A percentile compares a stretch with the other conserved stretches of the same genome.
These are phyloP conservation scores for Bonnemaisonia californica DNA, from an alignment of 31 red algal species.

Conservation along the genomic window DNA sequence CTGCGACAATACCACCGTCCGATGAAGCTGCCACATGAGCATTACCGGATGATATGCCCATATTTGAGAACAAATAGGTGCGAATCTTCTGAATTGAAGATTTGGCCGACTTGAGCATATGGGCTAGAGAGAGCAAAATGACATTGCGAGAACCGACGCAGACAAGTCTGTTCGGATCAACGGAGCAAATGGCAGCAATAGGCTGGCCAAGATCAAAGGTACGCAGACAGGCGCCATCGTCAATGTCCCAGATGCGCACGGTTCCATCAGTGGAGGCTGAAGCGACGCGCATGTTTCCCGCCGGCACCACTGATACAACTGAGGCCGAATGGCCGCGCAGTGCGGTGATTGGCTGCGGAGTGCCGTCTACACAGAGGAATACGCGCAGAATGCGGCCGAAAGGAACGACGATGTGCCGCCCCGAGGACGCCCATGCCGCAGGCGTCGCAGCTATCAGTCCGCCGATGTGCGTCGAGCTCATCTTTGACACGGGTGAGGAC, in stretches of 20 bases:
- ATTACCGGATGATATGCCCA: not conserved
- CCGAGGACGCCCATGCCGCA: constrained; percentile 54
- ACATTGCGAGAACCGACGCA: not conserved
- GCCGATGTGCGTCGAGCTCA: constrained; percentile 21
- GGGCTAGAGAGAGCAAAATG: constrained; percentile 8
- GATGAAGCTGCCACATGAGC: constrained; percentile 11
- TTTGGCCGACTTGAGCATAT: not conserved
- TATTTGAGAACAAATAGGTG: not conserved
- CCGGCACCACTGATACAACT: constrained; percentile 22
- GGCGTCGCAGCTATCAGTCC: constrained; percentile 47
- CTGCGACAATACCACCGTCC: constrained; percentile 23
- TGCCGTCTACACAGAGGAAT: constrained; percentile 21
- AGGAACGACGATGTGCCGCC: constrained; percentile 41
- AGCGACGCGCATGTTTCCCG: constrained; percentile 45
- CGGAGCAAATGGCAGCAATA: constrained; percentile 12
- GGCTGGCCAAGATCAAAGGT: constrained; percentile 61
- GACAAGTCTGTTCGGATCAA: not conserved
- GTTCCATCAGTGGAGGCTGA: constrained; percentile 85
- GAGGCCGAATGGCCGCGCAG: constrained; percentile 52
- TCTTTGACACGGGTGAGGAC: not conserved
- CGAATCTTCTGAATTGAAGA: not conserved
- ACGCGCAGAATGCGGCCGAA: constrained; percentile 64
- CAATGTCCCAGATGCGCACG: constrained; percentile 76
- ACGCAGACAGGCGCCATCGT: constrained; percentile 38
- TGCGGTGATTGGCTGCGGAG: constrained; percentile 29